Evolutionary conservation across 768 basidiomycete species (phyloP), one percentile per base, ranked within the genome.

Genomic region (Mrakia frigida): DNA sequence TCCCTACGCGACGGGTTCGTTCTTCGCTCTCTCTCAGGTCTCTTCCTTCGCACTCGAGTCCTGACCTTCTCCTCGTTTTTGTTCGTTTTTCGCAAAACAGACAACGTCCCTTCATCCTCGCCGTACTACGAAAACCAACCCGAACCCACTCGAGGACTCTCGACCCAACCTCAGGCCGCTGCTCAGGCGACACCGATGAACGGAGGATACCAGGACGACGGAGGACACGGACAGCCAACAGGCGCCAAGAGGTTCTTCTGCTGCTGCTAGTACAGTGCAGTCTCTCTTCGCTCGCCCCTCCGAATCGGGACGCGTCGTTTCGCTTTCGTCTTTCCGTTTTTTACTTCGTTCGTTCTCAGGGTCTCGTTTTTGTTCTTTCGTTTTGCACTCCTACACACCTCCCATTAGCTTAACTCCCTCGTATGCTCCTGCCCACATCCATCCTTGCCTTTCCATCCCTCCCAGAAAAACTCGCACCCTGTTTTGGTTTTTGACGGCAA

Each of bases 201-300:
- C 73, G 77, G 65, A 6, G 75, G 75, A 23, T 78, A 73, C 73
- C 73, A 74, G 68, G 77, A 78, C 53, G 77, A 74, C 46, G 77
- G 77, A 56, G 76, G 46, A 31, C 73, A 74, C 46, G 77, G 67
- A 18, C 70, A 50, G 31, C 21, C 41, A 13, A 43, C 61, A 31
- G 70, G 71, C 33, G 67, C 65, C 41, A 70, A 73, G 65, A 50
- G 52, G 41, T 78, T 74, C 72, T 78, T 74, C 59, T 78, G 77
- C 69, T 78, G 77, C 73, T 73, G 76, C 67, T 77, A 68, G 46
- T 50, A n/a, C n/a, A n/a, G n/a, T n/a, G n/a, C n/a, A n/a, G n/a
- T n/a, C n/a, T n/a, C n/a, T n/a, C n/a, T n/a, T n/a, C n/a, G n/a
- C n/a, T n/a, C n/a, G n/a, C n/a, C n/a, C n/a, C n/a, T n/a, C n/a